Evolutionary conservation across 257 asterid species (phyloP), one percentile per base, ranked within the genome.

Genomic region (Solanum dulcamara): DNA sequence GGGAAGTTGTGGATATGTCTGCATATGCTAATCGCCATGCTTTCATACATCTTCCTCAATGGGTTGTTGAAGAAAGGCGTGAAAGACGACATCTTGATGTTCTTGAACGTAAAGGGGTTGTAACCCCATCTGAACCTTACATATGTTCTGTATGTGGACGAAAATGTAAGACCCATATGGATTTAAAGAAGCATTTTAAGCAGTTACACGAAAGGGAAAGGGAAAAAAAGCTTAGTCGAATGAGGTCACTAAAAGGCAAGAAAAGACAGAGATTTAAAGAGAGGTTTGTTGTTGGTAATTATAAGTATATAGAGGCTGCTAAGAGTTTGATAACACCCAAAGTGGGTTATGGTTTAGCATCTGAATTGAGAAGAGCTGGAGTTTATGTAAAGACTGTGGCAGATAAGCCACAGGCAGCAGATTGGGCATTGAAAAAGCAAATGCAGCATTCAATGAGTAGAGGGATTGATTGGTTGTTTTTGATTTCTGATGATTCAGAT

Each of bases 371-470:
- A 87, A 91, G 99, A 3, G 98, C 99, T 10, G 99, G 98, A 87
- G 96, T 96, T 81, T 93, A 80, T 55, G 98, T 96, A 33, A 96
- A 93, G 90, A 94, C 98, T 0, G 99, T 96, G 81, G 91, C 91
- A 86, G 99, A 96, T 87, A 96, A 94, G 91, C 98, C 98, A 2
- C 99, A 96, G 85, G 97, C 99, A 0, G 99, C 99, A 14, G 98
- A 96, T 91, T 96, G 94, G 98, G 99, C 99, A 1, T 84, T 96
- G 90, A 96, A 94, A 90, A 93, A 92, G 89, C 99, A 94, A 87
- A 95, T 96, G 97, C 74, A 89, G 91, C 99, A 96, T 83, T 96
- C 99, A 1, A 89, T 96, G 97, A 93, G 89, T 62, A 88, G 99
- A 80, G 97, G 98, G 53, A 93, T 94, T 24, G 99, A 96, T 87